phyloP scores from a whole-genome alignment of 306 rosid species.

The Gastrolobium villosum region DNA sequence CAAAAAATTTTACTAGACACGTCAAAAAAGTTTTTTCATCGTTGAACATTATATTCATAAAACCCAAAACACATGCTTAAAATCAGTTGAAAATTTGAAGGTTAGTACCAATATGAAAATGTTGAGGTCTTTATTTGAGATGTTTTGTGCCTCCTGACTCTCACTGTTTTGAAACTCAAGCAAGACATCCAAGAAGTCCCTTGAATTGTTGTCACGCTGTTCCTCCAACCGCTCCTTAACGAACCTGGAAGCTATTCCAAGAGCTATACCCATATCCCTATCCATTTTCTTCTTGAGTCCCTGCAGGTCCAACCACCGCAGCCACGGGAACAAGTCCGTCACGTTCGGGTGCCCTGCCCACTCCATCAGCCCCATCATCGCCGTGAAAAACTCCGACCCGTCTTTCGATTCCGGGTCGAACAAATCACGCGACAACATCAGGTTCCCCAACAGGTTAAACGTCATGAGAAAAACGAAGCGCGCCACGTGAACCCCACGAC shows the following conservation, averaged over 20 bases:
- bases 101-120: slow-evolving; percentile 62
- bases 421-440: slow-evolving; percentile 68
- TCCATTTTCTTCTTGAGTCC: slow-evolving; percentile 63
- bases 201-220: neutral
- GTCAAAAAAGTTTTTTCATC: no score
- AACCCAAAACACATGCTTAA: no score
- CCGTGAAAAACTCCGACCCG: slow-evolving; percentile 60
- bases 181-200: slow-evolving; percentile 69
- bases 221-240: slow-evolving; percentile 54
- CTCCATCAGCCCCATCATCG: slow-evolving; percentile 61
- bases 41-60: no score
- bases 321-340: slow-evolving; percentile 63
- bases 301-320: slow-evolving; percentile 64
- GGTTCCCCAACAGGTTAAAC: slow-evolving; percentile 68
- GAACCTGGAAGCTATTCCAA: slow-evolving; percentile 55
- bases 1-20: no score
- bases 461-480: slow-evolving; percentile 63
- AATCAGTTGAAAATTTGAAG: no score
- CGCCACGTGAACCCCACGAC: slow-evolving; percentile 60
- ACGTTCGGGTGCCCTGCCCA: slow-evolving; percentile 61
- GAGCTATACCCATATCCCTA: slow-evolving; percentile 61
- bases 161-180: slow-evolving; percentile 62
- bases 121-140: slow-evolving; percentile 63
- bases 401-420: slow-evolving; percentile 54
- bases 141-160: slow-evolving; percentile 44